Base-by-base conservation (phyloP, 345 rosid species). In the Leavenworthia alabamica region DNA sequence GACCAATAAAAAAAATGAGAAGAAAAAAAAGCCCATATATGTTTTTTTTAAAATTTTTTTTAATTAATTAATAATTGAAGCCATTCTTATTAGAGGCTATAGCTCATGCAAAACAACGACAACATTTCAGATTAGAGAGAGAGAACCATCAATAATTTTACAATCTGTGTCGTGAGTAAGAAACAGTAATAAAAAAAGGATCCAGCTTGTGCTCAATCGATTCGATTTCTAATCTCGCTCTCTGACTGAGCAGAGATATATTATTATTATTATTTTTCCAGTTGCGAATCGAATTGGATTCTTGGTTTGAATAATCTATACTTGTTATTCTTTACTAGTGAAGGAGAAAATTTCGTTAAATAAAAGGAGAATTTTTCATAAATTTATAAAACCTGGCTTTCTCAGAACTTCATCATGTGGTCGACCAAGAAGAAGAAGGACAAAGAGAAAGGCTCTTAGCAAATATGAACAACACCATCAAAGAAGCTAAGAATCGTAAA, bases 301-400 rank as follows among this genome's bases (percentile, higher is more conserved):
- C 60, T 59, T 67, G 24, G 55, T n/a, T n/a, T n/a, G n/a, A n/a
- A n/a, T n/a, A n/a, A n/a, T n/a, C n/a, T n/a, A n/a, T n/a, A n/a
- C n/a, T n/a, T n/a, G n/a, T n/a, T n/a, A n/a, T n/a, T n/a, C n/a
- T n/a, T 31, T 24, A 15, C 37, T 37, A 46, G 67, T 44, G 67
- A 36, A 60, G 40, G 46, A 33, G 54, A 44, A 26, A 53, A 20
- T 19, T 10, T 37, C 62, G 68, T 46, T 62, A 37, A 55, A n/a
- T n/a, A n/a, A 70, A 51, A 70, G 47, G 40, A 36, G 15, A 1
- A 16, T 48, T 9, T 22, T 4, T 41, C 20, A 8, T n/a, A 47
- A 51, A 46, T 4, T 58, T 58, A 63, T 43, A 71, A 71, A 71
- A 71, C 54, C 69, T 71, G 75, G 75, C 64, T 56, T 56, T 63